phyloP scores from a whole-genome alignment of 805 yeast genomes.

The Yamadazyma takamatsuzukensis region DNA sequence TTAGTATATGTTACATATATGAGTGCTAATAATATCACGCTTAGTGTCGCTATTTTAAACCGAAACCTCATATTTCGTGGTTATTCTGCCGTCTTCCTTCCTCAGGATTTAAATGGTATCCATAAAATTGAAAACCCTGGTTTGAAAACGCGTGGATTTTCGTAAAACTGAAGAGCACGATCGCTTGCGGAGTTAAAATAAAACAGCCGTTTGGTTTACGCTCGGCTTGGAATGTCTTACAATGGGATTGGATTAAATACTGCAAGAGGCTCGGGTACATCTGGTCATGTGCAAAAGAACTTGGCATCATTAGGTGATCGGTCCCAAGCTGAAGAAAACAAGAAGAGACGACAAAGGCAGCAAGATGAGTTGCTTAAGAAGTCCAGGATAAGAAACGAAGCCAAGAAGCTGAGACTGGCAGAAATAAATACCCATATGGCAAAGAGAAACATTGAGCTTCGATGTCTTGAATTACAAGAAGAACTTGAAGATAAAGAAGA shows the following conservation, averaged over 20 bases:
- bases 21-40: too few species aligned
- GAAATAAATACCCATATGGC: constrained; percentile 4
- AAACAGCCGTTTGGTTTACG: too few species aligned
- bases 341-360: constrained; percentile 6
- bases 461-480: constrained; percentile 50
- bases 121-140: too few species aligned
- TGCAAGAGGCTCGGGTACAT: constrained; percentile 61
- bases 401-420: constrained; percentile 16
- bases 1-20: constrained; percentile 3
- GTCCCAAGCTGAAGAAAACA: constrained; percentile 20
- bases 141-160: too few species aligned
- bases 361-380: too few species aligned
- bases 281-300: constrained; percentile 56
- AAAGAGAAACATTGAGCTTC: constrained; percentile 43
- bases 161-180: too few species aligned
- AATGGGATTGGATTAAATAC: constrained; percentile 11
- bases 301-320: constrained; percentile 19
- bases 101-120: too few species aligned
- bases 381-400: constrained; percentile 10
- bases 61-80: too few species aligned
- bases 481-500: constrained; percentile 45
- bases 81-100: too few species aligned
- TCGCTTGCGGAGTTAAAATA: too few species aligned
- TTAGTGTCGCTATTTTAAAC: too few species aligned
- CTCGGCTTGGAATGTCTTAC: constrained; percentile 8